Base-by-base conservation (phyloP, 140 eudicot genomes). In the Cichorium intybus region DNA sequence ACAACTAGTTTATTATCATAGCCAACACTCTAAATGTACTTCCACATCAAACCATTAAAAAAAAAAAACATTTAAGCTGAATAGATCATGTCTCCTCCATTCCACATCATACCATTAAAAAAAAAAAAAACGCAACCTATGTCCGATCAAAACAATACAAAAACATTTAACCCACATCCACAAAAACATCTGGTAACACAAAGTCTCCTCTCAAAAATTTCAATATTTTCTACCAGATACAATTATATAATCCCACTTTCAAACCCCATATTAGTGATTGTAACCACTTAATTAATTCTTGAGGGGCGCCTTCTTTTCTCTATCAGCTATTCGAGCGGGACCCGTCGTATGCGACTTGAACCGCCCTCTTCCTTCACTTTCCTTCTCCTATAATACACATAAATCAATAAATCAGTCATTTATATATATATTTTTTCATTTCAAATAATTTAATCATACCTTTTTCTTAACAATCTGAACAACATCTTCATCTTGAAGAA, bases 391-490 rank as follows among this genome's bases (percentile, higher is more conserved):
- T 4, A 39, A 52, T 61, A 23, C 72, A 60, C 33, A 46, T 26
- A 45, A 56, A 39, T 41, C 56, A 53, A 23, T 26, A 60, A n/a
- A 56, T 29, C 4, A 4, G 24, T 35, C 9, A 49, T 49, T 16
- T 3, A 6, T 6, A 24, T 12, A n/a, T 26, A 24, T 12, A 23
- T 12, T 3, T 11, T 23, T 9, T n/a, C 23, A 46, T 68, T 39
- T 29, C 27, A 37, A 29, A 27, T 29, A 10, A 17, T 48, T 43
- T 26, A 54, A 23, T 8, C 12, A 17, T 71, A 88, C 99, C 99
- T 93, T 93, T 73, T 93, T 93, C 87, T 93, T 93, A 29, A 93
- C 99, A 34, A 88, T 80, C 75, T 93, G 99, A 60, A 93, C 99
- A 10, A 88, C 97, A 80, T 93, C 99, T 70, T 93, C 99, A 45